A percentile compares a stretch with the other conserved stretches of the same genome.
phyloP scores from a whole-genome alignment of 2,329 filamentous ascomycete genomes.

The Fusarium sp. region DNA sequence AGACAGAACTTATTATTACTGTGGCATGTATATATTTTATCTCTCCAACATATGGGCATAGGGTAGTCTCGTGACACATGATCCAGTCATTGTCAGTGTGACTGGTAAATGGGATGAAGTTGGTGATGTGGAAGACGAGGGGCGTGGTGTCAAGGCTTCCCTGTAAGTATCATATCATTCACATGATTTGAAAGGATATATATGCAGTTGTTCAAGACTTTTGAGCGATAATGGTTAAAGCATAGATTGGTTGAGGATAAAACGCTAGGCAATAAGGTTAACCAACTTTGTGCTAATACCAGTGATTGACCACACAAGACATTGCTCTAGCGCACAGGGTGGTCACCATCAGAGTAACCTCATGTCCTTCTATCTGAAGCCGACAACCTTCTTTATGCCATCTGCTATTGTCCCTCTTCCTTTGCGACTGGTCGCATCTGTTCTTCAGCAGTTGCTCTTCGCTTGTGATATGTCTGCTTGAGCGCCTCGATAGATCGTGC shows the following conservation, averaged over 20 bases:
- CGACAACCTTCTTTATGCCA: neutral
- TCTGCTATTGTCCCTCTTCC: neutral
- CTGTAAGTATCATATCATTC: no score
- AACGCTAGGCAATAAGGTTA: no score
- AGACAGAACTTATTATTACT: no score
- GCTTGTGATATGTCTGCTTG: neutral
- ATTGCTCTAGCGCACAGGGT: no score
- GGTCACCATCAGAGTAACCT: no score
- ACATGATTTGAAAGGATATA: no score
- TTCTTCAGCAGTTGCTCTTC: neutral
- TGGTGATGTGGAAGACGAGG: neutral
- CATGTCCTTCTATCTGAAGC: neutral
- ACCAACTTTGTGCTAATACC: no score
- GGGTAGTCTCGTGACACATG: neutral
- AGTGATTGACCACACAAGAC: no score
- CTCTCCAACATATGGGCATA: neutral
- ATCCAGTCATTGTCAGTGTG: neutral
- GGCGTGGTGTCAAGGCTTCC: no score
- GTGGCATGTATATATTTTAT: neutral
- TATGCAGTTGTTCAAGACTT: no score
- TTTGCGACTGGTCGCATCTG: neutral
- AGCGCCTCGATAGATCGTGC: neutral
- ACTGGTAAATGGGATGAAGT: neutral
- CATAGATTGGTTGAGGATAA: no score
- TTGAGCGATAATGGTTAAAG: no score